Conservation (phyloP, 768 basidiomycete species). For the Lepiota subincarnata region DNA sequence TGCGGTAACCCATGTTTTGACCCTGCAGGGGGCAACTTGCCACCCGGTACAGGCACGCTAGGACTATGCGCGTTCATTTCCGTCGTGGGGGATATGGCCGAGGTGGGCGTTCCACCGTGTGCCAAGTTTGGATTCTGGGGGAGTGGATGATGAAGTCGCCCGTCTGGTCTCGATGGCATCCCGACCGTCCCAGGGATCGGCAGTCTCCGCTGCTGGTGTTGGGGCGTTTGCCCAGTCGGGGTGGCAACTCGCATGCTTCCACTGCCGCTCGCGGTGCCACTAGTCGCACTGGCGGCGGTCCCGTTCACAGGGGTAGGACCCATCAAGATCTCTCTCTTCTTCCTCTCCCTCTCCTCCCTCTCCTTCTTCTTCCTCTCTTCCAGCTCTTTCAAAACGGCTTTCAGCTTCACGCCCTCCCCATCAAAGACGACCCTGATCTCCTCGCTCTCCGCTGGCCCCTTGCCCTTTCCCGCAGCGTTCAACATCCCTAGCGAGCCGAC, state of each 20-base stretch:
- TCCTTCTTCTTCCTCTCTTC: slow-evolving; percentile 51
- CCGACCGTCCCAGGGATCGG: not conserved
- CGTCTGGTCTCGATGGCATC: slow-evolving; percentile 6
- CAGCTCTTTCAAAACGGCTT: slow-evolving; percentile 62
- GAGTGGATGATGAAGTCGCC: slow-evolving; percentile 14
- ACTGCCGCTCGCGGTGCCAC: slow-evolving; percentile 8
- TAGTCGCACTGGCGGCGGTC: not conserved
- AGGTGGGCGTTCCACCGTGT: not conserved
- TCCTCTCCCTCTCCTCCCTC: slow-evolving; percentile 38
- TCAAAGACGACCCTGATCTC: slow-evolving; percentile 79
- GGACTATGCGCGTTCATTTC: not conserved
- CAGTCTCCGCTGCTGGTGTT: slow-evolving; percentile 5
- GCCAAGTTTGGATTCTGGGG: slow-evolving; percentile 15
- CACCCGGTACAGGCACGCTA: not conserved
- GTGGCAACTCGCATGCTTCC: slow-evolving; percentile 13
- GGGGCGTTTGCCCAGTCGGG: slow-evolving; percentile 11
- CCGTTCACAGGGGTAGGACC: not conserved
- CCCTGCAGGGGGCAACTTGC: not conserved
- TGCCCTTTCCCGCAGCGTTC: slow-evolving; percentile 20
- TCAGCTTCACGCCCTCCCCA: slow-evolving; percentile 60
- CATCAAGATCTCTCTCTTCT: slow-evolving; percentile 20
- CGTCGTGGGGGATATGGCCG: not conserved
- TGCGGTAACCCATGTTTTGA: not conserved
- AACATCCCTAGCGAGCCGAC: slow-evolving; percentile 13
- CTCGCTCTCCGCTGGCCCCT: slow-evolving; percentile 30